Evolutionary conservation across 169 alveolate genomes (phyloP), one percentile per base, ranked within the genome.

Genomic region (Cystoisospora suis): DNA sequence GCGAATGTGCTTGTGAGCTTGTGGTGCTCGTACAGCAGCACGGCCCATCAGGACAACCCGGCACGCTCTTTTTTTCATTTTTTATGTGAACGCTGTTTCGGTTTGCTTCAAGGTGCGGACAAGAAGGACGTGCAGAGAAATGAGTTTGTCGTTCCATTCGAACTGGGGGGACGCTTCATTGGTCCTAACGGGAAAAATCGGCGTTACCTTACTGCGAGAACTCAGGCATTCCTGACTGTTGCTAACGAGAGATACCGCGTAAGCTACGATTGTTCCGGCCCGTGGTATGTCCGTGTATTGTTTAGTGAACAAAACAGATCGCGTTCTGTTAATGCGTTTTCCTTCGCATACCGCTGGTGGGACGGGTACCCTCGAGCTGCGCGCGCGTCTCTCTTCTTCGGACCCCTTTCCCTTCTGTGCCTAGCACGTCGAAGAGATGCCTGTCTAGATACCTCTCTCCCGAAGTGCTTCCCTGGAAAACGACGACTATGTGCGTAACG

Each of bases 161-260:
- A 34, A 3, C 46, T 85, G 15, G 90, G 90, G 5, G 90, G 90
- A 12, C 81, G 90, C 0, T 45, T 85, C 32, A 58, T 85, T 23
- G 90, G 90, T 12, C 90, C 90, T 2, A 20, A 9, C 2, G 90
- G 90, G 23, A 40, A 23, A 29, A 58, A 85, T 34, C 44, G 90
- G 40, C 27, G 61, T 17, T 45, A 32, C 27, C 47, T 85, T 32
- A 27, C 36, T 17, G 38, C 7, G 70, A 7, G 90, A 20, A 85
- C 90, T 3, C 45, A 36, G 27, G 90, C 72, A 29, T 85, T n/a
- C 46, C 1, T 29, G 20, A 46, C 90, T 1, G 90, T 85, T 23
- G 6, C 46, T 6, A 85, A 85, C 75, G 90, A 58, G 20, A 36
- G 65, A 3, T 5, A 20, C 34, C 12, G 89, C 38, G 72, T 81